Percentiles rank a stretch among this genome's conserved stretches.
Conservation (phyloP, 2,329 filamentous ascomycete genomes). For the Clonostachys sp. region DNA sequence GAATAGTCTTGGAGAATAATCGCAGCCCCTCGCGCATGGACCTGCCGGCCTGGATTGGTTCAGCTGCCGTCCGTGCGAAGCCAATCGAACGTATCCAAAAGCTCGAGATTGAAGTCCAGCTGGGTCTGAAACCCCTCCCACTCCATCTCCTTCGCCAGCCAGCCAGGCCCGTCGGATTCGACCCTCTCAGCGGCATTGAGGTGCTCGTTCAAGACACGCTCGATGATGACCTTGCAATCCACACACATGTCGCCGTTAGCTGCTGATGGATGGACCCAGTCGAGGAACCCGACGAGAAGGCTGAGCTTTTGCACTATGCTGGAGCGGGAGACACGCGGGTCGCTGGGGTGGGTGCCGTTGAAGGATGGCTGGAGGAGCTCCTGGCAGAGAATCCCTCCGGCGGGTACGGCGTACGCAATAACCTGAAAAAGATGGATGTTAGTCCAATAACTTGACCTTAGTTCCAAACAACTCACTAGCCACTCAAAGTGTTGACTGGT, state of each 20-base stretch:
- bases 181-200: conserved; percentile 21
- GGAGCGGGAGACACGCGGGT: conserved; percentile 20
- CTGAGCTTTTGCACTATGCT: conserved; percentile 44
- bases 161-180: neutral
- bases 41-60: neutral
- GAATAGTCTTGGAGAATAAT: no score
- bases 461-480: neutral
- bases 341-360: conserved; percentile 3
- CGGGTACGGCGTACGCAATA: conserved; percentile 43
- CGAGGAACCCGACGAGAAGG: conserved; percentile 41
- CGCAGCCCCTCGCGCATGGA: no score
- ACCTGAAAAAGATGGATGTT: conserved; percentile 18
- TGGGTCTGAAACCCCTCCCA: neutral
- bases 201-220: conserved; percentile 43
- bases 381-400: conserved; percentile 40
- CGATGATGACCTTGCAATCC: conserved; percentile 36
- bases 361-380: conserved; percentile 14
- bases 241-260: conserved; percentile 40
- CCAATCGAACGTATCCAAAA: conserved; percentile 46
- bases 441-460: conserved; percentile 5
- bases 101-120: conserved; percentile 36
- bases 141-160: neutral
- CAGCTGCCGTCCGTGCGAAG: conserved; percentile 14
- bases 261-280: conserved; percentile 39
- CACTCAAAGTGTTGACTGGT: neutral